Evolutionary conservation across 2,329 filamentous ascomycete genomes (phyloP).

Genomic region (Capronia coronata): DNA sequence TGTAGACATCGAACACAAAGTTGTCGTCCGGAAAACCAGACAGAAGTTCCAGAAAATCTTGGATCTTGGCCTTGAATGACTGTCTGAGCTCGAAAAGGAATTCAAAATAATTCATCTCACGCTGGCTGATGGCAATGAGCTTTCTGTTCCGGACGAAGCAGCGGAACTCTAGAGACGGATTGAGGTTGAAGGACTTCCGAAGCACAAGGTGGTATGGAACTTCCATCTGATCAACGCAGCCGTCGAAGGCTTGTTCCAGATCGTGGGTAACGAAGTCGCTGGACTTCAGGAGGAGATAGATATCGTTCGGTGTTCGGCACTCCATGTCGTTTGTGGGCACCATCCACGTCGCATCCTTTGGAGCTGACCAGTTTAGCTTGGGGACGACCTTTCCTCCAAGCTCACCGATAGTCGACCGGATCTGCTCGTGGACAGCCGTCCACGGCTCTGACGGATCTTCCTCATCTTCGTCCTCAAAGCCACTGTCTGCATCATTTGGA

Average conservation of each 20-base stretch:
- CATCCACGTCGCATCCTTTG: constrained; percentile 95
- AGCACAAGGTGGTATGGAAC: constrained; percentile 77
- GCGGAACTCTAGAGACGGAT: constrained; percentile 87
- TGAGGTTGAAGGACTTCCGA: constrained; percentile 78
- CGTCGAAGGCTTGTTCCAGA: constrained; percentile 86
- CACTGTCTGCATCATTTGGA: constrained; percentile 44
- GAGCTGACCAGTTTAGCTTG: constrained; percentile 95
- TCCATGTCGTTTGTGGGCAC: constrained; percentile 80
- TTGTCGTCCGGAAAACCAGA: constrained; percentile 64
- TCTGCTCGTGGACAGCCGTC: constrained; percentile 67
- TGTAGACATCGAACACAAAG: constrained; percentile 88
- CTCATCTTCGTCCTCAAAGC: constrained; percentile 48
- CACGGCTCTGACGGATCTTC: constrained; percentile 52
- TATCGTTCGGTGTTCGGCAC: constrained; percentile 79
- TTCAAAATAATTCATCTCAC: constrained; percentile 83
- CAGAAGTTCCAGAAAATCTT: constrained; percentile 68
- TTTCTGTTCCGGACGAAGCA: constrained; percentile 83
- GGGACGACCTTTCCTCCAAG: constrained; percentile 81
- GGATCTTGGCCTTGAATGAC: constrained; percentile 61
- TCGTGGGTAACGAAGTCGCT: constrained; percentile 94
- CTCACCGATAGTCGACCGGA: constrained; percentile 70
- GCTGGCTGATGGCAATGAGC: constrained; percentile 76
- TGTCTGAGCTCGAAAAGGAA: constrained; percentile 67
- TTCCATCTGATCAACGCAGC: constrained; percentile 44
- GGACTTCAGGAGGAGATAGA: constrained; percentile 89